Base-by-base conservation (phyloP, 2,329 filamentous ascomycete genomes). In the Ophiostoma australiae region DNA sequence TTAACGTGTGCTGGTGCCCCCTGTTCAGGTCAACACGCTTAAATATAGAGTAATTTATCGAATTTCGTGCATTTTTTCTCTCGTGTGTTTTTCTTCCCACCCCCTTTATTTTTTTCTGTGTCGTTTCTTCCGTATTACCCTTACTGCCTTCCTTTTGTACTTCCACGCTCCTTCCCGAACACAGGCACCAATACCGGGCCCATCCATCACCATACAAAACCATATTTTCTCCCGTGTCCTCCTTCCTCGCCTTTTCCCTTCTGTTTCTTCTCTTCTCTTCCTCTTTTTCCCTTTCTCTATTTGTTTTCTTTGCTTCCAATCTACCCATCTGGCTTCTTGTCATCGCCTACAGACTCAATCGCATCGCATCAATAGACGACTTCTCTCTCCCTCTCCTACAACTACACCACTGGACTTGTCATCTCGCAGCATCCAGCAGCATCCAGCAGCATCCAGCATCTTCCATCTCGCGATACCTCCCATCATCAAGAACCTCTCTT, bases 381-480 rank as follows among this genome's bases (percentile, higher is more conserved):
- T 69, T 58, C n/a, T 15, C 7, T 20, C 27, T 65, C 31, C 4
- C 23, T 7, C 20, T 20, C 52, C 31, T 1, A 4, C 61, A 35
- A 35, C 33, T 6, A 48, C 44, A 48, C 20, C 15, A 35, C 33
- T 20, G 33, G 35, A 71, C 37, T 69, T 33, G 67, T 48, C 67
- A 69, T 71, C 69, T 69, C 70, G 78, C 79, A 77, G 39, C 39
- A 41, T 11, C 39, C 39, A 41, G 39, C 79, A 77, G 39, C 39
- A 41, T 11, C 39, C 39, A 41, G 39, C 44, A 48, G 73, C 70
- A 76, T 81, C 81, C 80, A 80, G 80, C 75, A 70, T 48, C 58
- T 80, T 80, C 80, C 58, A 63, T 63, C 58, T 63, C 75, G 80
- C 76, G 78, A 78, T 67, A 65, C 76, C 61, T 31, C 76, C 31